phyloP scores from a whole-genome alignment of 2,329 filamentous ascomycete genomes.

The Cladosporium velox region DNA sequence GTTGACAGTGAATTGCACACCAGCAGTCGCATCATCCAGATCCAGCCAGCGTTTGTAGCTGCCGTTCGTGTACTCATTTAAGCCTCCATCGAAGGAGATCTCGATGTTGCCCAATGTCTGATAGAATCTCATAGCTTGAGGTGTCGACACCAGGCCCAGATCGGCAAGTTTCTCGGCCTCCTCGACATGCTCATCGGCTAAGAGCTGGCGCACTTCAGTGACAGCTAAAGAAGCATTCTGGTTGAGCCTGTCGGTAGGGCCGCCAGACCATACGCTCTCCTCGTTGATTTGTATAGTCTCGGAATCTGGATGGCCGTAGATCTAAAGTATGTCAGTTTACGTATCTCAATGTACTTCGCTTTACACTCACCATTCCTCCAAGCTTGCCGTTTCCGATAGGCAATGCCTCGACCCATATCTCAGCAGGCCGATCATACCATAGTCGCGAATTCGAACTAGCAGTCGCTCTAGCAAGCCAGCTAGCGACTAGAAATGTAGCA shows the following conservation, averaged over 20 bases:
- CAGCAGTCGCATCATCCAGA: conserved; percentile 14
- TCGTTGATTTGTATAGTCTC: conserved; percentile 18
- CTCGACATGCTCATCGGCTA: conserved; percentile 6
- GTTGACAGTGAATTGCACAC: conserved; percentile 13
- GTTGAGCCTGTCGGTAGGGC: conserved; percentile 12
- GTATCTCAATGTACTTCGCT: neutral
- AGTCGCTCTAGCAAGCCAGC: neutral
- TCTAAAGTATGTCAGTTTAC: neutral
- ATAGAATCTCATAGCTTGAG: conserved; percentile 11
- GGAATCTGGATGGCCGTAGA: conserved; percentile 8
- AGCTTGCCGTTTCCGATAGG: conserved; percentile 14
- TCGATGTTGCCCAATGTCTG: conserved; percentile 17
- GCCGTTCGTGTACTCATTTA: conserved; percentile 11
- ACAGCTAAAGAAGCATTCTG: conserved; percentile 13
- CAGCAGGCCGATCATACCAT: conserved; percentile 17
- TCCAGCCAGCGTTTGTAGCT: conserved; percentile 18
- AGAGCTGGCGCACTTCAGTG: conserved; percentile 9
- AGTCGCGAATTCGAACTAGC: neutral
- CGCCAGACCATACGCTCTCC: conserved; percentile 18
- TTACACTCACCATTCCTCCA: conserved; percentile 1
- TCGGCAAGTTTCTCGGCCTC: conserved; percentile 17
- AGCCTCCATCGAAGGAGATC: conserved; percentile 14
- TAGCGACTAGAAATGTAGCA: neutral
- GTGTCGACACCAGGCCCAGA: conserved; percentile 11
- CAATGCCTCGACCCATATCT: conserved; percentile 12